Base-by-base conservation (phyloP, 805 yeast genomes). In the Myxozyma nipponensis region DNA sequence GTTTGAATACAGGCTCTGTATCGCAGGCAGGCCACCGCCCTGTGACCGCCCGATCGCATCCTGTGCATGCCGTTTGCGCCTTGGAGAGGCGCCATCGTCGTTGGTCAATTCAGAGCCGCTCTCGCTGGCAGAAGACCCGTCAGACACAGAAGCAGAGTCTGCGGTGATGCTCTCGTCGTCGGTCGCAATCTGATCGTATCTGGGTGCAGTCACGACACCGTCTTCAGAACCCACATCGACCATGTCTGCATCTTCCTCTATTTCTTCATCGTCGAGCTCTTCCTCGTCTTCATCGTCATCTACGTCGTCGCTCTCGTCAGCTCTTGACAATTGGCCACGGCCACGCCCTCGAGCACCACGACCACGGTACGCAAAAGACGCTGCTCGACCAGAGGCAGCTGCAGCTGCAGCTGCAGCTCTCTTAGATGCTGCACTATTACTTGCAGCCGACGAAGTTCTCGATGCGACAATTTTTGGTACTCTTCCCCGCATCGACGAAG, bases 81-180 rank as follows among this genome's bases (percentile, higher is more conserved):
- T 10, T 35, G 38, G 38, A 10, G 42, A 39, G n/a, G n/a, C n/a
- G 6, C 42, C 42, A 25, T 48, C 39, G n/a, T 38, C 43, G 10
- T 53, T 51, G 3, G 53, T 47, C 10, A 41, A 48, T 54, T 78
- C 83, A 13, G 81, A 76, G 71, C 76, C 68, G 55, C 77, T 77
- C 38, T 77, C 83, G 50, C 77, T 71, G 2, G 79, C 77, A 2
- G 81, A 76, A 5, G 82, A 76, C 2, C 74, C 64, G 2, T 58
- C 53, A 1, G 66, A 55, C 18, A 60, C 49, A 4, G 64, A 58
- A 7, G 56, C 64, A 9, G 63, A 55, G 35, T 60, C 65, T n/a
- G 59, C 62, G 2, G 63, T 47, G 17, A 49, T 32, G 30, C 54
- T 48, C 25, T 46, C 58, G n/a, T 51, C 61, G 28, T 52, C 63